phyloP scores from a whole-genome alignment of 176 grass and related monocot species.

The Musa itinerans region DNA sequence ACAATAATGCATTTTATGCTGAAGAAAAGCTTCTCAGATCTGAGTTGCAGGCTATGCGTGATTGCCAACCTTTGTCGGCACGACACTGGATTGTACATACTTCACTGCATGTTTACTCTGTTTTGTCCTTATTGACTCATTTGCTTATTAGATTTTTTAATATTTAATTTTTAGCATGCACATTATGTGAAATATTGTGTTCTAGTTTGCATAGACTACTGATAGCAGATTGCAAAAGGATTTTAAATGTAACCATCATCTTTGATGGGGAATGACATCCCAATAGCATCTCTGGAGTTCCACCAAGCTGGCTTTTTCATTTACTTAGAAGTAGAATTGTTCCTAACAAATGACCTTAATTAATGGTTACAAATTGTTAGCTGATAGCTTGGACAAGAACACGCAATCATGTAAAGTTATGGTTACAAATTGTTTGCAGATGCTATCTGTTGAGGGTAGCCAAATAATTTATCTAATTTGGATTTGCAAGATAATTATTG shows the following conservation, averaged over 20 bases:
- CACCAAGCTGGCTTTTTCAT: too few species aligned
- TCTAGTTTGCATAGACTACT: too few species aligned
- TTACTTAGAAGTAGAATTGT: too few species aligned
- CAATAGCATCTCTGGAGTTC: too few species aligned
- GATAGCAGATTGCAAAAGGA: too few species aligned
- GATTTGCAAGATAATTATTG: not conserved
- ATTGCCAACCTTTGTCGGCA: conserved; percentile 72
- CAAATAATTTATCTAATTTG: not conserved
- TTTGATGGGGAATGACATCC: too few species aligned
- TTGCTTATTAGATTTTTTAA: not conserved
- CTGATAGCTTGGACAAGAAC: not conserved
- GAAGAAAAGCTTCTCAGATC: conserved; percentile 86
- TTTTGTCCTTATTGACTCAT: not conserved
- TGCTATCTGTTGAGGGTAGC: not conserved
- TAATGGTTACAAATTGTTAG: not conserved
- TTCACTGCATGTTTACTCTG: not conserved
- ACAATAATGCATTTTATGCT: conserved; percentile 93
- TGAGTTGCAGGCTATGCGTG: conserved; percentile 93
- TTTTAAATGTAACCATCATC: too few species aligned
- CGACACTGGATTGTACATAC: conserved; percentile 96
- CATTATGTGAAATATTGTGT: not conserved
- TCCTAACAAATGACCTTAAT: not conserved
- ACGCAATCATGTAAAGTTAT: not conserved
- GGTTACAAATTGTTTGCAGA: not conserved
- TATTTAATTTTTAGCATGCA: not conserved